These are phyloP conservation scores for Pyrenula massariospora DNA, from an alignment of 495 filamentous ascomycete species.

Conservation along the genomic window DNA sequence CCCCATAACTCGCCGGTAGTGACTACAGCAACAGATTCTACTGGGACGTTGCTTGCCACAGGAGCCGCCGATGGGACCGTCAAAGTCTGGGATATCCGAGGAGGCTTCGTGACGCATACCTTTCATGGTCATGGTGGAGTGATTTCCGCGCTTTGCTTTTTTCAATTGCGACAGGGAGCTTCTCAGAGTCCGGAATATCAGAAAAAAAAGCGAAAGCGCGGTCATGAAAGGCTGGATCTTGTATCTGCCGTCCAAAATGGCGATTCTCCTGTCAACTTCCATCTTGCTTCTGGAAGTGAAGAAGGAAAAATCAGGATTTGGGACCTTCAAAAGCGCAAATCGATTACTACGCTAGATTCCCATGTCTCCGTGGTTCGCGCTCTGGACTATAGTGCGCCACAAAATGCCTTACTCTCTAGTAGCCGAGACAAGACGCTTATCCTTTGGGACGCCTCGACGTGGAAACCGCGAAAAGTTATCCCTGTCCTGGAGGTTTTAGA, in stretches of 20 bases:
- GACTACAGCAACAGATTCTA: conserved; percentile 68
- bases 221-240: not conserved
- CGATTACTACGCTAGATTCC: conserved; percentile 68
- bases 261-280: conserved; percentile 40
- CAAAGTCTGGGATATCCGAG: conserved; percentile 93
- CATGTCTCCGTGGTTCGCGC: conserved; percentile 87
- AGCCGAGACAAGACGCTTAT: conserved; percentile 90
- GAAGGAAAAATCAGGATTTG: conserved; percentile 87
- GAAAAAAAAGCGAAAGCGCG: conserved; percentile 26
- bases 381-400: conserved; percentile 63
- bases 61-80: conserved; percentile 84
- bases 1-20: conserved; percentile 86
- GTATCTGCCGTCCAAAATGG: conserved; percentile 5
- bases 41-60: conserved; percentile 81
- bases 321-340: conserved; percentile 74
- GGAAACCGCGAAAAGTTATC: conserved; percentile 74
- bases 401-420: conserved; percentile 73
- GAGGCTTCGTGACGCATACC: conserved; percentile 87
- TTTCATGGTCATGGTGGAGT: conserved; percentile 86
- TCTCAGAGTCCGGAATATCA: conserved; percentile 16
- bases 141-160: conserved; percentile 85
- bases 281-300: conserved; percentile 81
- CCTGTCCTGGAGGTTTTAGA: conserved; percentile 81
- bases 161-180: conserved; percentile 42
- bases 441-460: conserved; percentile 74